Base-by-base conservation (phyloP, 257 asterid species). In the Coffea eugenioides region DNA sequence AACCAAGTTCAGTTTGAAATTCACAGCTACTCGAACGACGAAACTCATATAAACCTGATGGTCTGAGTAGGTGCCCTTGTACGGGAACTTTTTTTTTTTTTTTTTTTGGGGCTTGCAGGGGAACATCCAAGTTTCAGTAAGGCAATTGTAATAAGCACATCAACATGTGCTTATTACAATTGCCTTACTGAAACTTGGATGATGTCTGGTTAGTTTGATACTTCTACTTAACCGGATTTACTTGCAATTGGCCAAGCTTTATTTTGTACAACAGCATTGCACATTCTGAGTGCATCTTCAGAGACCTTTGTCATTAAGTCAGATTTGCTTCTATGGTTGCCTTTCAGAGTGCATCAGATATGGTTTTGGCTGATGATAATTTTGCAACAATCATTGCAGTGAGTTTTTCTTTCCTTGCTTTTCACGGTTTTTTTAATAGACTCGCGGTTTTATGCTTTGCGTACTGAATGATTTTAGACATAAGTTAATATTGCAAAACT, bases 321-420 rank as follows among this genome's bases (percentile, higher is more conserved):
- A 10, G 10, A 49, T 62, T 64, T 71, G 77, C 65, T 76, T 73
- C 49, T 80, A 14, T 78, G 31, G 83, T 82, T 87, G 82, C 77
- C 75, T 85, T 90, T 69, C 97, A 96, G 99, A 96, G 99, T 91
- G 99, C 99, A 85, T 90, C 99, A 14, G 99, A 96, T 88, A 96
- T 96, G 99, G 97, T 96, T 86, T 84, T 96, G 90, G 95, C 98
- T 61, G 99, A 96, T 82, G 99, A 96, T 86, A 96, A 96, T 86
- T 96, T 96, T 77, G 95, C 99, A 83, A 91, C 99, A 43, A 94
- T 96, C 83, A 96, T 96, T 87, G 98, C 99, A 25, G 99, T 96
- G 91, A 92, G 97, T 80, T 45, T 64, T 80, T 71, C 75, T 75
- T 9, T 65, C 83, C 25, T 39, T 72, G 76, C 56, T 77, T 69